Evolutionary conservation across 2,329 filamentous ascomycete genomes (phyloP).

Genomic region (Cladosporium sp.): DNA sequence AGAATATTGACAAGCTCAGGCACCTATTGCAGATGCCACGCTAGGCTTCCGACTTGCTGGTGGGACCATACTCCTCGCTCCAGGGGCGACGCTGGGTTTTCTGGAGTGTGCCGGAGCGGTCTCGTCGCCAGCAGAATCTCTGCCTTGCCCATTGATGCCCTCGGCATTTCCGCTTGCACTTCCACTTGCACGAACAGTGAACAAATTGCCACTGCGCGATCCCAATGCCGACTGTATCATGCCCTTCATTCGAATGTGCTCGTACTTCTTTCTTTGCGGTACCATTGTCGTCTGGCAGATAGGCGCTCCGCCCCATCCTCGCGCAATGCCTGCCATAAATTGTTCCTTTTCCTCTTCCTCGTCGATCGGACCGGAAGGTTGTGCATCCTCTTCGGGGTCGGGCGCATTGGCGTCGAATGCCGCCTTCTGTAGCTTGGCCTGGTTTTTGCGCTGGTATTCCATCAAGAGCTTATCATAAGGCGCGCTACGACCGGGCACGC

Average conservation of each 20-base stretch:
- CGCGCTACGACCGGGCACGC: constrained; percentile 75
- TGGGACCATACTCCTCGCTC: constrained; percentile 24
- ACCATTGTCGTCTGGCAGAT: constrained; percentile 60
- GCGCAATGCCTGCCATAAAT: constrained; percentile 72
- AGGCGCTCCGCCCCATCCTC: constrained; percentile 69
- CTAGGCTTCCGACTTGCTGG: constrained; percentile 22
- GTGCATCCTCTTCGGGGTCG: constrained; percentile 71
- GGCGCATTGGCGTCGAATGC: constrained; percentile 89
- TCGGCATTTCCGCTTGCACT: constrained; percentile 11
- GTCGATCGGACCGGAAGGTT: constrained; percentile 71
- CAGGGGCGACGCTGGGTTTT: constrained; percentile 20
- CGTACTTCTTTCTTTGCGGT: constrained; percentile 51
- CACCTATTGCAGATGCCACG: constrained; percentile 16
- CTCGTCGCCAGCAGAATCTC: constrained; percentile 16
- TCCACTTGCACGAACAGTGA: constrained; percentile 8
- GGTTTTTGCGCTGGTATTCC: constrained; percentile 82
- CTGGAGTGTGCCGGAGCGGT: constrained; percentile 20
- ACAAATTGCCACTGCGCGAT: constrained; percentile 26
- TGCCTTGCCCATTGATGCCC: constrained; percentile 15
- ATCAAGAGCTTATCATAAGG: constrained; percentile 82
- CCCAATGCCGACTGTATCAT: constrained; percentile 57
- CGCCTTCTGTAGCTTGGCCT: constrained; percentile 95
- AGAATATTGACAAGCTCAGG: not conserved
- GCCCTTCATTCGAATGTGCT: constrained; percentile 59
- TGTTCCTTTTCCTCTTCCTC: constrained; percentile 89